A percentile compares a stretch with the other conserved stretches of the same genome.
Evolutionary conservation across 1,284 basidiomycete genomes (phyloP).

Genomic region (Cerioporus squamosus): DNA sequence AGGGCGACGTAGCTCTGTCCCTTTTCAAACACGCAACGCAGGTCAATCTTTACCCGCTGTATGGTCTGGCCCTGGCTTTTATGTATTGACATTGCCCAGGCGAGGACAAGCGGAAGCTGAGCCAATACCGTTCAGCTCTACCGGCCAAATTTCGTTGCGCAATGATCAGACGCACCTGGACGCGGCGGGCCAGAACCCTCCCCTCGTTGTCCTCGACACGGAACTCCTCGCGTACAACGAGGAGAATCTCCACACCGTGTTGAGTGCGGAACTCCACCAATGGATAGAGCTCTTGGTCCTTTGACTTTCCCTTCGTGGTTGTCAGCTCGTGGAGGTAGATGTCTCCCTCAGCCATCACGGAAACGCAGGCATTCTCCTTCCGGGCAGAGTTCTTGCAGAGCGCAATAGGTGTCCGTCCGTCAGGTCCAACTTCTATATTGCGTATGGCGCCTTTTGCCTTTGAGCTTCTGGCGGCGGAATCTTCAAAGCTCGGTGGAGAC

Average conservation of each 20-base stretch:
- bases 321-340: no score
- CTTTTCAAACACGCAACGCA: slow-evolving; percentile 87
- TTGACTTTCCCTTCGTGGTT: slow-evolving; percentile 36
- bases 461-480: no score
- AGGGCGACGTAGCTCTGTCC: slow-evolving; percentile 97
- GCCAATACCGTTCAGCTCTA: no score
- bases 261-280: slow-evolving; percentile 80
- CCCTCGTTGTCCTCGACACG: slow-evolving; percentile 51
- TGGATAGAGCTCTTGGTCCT: slow-evolving; percentile 56
- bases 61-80: slow-evolving; percentile 93
- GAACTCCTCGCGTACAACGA: slow-evolving; percentile 43
- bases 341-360: no score
- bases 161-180: slow-evolving; percentile 63
- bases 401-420: slow-evolving; percentile 37
- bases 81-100: slow-evolving; percentile 95
- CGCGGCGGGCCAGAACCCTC: slow-evolving; percentile 40
- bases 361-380: no score
- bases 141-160: no score
- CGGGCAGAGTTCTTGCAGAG: slow-evolving; percentile 12
- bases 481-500: no score
- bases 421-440: slow-evolving; percentile 37
- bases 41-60: slow-evolving; percentile 85
- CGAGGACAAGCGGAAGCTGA: slow-evolving; percentile 81
- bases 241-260: slow-evolving; percentile 64
- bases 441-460: slow-evolving; percentile 35